Conservation (phyloP, 83 land plant species). For the Larix sibirica region DNA sequence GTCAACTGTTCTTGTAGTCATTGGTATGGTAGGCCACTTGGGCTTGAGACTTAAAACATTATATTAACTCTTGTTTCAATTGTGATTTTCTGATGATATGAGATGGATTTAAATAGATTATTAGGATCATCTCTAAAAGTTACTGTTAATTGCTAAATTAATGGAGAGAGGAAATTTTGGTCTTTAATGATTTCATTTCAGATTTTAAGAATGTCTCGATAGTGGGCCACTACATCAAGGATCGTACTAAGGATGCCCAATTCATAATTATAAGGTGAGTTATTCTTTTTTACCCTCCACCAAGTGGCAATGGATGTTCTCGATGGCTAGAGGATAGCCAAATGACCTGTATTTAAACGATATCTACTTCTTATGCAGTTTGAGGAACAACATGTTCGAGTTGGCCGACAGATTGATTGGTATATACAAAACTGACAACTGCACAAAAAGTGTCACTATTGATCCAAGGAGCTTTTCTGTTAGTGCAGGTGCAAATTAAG, state of each 20-base stretch:
- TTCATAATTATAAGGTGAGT: conserved; percentile 90
- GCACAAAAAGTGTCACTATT: conserved; percentile 97
- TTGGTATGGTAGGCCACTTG: not conserved
- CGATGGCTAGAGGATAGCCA: not conserved
- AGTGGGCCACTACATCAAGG: conserved; percentile 98
- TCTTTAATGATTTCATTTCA: conserved; percentile 21
- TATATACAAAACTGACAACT: conserved; percentile 95
- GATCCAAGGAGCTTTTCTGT: conserved; percentile 83
- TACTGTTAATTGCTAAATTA: not conserved
- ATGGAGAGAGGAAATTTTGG: not conserved
- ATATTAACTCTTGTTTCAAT: not conserved
- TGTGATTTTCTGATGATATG: not conserved
- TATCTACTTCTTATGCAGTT: conserved; percentile 44
- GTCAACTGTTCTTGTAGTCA: not conserved
- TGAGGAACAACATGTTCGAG: conserved; percentile 98
- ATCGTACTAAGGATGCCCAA: conserved; percentile 96
- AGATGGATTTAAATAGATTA: not conserved
- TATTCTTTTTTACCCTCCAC: not conserved
- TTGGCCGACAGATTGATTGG: conserved; percentile 95
- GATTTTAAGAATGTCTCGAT: conserved; percentile 99
- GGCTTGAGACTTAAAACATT: not conserved
- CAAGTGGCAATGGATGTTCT: not conserved
- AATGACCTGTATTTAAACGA: not conserved
- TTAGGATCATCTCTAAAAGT: not conserved
- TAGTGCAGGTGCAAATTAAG: conserved; percentile 4